A percentile compares a stretch with the other conserved stretches of the same genome.
These are phyloP conservation scores for Talaromyces proteolyticus DNA, from an alignment of 495 filamentous ascomycete species.

Conservation along the genomic window DNA sequence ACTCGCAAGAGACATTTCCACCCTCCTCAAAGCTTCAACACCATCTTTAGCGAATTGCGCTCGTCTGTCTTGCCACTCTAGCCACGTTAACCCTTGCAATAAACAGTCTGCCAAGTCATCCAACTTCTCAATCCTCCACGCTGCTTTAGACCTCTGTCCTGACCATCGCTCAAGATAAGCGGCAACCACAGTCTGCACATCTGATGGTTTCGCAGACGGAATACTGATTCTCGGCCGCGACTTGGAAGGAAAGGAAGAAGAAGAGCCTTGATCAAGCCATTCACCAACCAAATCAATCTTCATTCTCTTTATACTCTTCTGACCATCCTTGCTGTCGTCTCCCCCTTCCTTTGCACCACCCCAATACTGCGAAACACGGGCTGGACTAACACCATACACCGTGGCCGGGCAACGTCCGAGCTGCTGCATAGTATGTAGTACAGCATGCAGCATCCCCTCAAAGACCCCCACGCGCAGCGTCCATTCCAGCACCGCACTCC, in stretches of 20 bases:
- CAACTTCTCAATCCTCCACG: conserved; percentile 50
- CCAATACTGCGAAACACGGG: conserved; percentile 35
- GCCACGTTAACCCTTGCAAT: conserved; percentile 79
- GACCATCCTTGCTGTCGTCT: conserved; percentile 7
- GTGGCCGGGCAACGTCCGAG: conserved; percentile 20
- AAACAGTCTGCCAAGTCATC: conserved; percentile 92
- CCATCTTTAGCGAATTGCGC: conserved; percentile 9
- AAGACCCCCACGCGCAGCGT: conserved; percentile 85
- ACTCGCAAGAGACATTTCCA: neutral
- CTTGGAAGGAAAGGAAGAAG: conserved; percentile 1
- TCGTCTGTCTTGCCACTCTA: conserved; percentile 74
- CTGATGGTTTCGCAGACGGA: neutral
- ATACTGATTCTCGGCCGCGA: too few relatives aligned
- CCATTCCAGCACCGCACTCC: conserved; percentile 72
- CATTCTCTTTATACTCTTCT: conserved; percentile 18
- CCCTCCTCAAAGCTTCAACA: neutral
- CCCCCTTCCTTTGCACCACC: conserved; percentile 4
- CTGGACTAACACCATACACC: conserved; percentile 30
- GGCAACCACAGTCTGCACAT: neutral
- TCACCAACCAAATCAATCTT: conserved; percentile 56
- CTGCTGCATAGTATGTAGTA: conserved; percentile 51
- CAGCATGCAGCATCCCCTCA: conserved; percentile 81
- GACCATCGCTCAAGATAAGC: neutral
- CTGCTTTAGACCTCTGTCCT: conserved; percentile 1
- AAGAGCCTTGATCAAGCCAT: conserved; percentile 36